Evolutionary conservation across 108 stramenopile species (phyloP).

Genomic region (Chaetoceros muelleri): DNA sequence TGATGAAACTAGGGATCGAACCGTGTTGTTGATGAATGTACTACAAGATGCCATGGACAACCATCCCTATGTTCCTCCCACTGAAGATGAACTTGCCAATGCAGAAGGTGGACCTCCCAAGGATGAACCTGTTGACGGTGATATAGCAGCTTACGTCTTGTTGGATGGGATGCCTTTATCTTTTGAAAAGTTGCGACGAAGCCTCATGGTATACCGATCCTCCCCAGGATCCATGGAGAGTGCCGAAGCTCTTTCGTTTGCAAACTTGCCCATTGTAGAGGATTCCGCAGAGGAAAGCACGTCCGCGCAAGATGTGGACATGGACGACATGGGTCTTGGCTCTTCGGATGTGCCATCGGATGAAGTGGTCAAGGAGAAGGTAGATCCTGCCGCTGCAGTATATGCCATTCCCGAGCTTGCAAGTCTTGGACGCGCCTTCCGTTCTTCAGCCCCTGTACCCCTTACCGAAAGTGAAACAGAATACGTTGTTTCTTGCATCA

Average conservation of each 20-base stretch:
- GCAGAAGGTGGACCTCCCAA: slow-evolving; percentile 36
- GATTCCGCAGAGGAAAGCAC: slow-evolving; percentile 37
- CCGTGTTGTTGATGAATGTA: slow-evolving; percentile 57
- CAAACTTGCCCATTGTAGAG: slow-evolving; percentile 68
- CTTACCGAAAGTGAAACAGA: slow-evolving; percentile 86
- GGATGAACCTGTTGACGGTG: slow-evolving; percentile 38
- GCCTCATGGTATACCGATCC: slow-evolving; percentile 62
- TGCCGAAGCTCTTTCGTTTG: slow-evolving; percentile 51
- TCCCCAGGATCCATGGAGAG: slow-evolving; percentile 44
- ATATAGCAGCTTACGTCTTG: slow-evolving; percentile 53
- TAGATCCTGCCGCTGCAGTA: slow-evolving; percentile 64
- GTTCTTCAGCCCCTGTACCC: slow-evolving; percentile 42
- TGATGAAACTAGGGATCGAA: slow-evolving; percentile 93
- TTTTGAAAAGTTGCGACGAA: slow-evolving; percentile 70
- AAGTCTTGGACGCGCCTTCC: slow-evolving; percentile 70
- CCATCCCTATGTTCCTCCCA: slow-evolving; percentile 48
- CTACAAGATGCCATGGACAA: slow-evolving; percentile 56
- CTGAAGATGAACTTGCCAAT: slow-evolving; percentile 28
- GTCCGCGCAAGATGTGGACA: slow-evolving; percentile 4
- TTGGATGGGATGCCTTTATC: slow-evolving; percentile 75
- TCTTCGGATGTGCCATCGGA: neutral
- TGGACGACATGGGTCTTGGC: neutral
- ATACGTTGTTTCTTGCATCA: slow-evolving; percentile 80
- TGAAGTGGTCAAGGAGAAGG: slow-evolving; percentile 27
- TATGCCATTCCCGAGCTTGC: slow-evolving; percentile 84